Evolutionary conservation across 2,329 filamentous ascomycete genomes (phyloP).

Genomic region (Plectosphaerella plurivora): DNA sequence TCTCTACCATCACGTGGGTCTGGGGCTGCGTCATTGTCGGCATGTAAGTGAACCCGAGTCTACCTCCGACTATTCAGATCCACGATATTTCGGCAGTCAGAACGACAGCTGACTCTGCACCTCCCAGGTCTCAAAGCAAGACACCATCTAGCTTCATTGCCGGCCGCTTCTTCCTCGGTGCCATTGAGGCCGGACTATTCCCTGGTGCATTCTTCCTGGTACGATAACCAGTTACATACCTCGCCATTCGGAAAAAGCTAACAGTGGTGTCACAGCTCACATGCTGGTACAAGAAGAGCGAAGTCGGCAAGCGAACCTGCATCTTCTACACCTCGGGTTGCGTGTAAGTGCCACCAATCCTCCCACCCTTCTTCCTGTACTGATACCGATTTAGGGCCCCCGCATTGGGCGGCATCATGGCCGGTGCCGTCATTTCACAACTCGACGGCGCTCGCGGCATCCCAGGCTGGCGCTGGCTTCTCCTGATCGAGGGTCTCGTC

Average conservation of each 20-base stretch:
- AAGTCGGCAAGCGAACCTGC: slow-evolving; percentile 46
- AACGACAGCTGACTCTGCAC: too few relatives aligned
- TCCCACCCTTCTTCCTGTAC: too few relatives aligned
- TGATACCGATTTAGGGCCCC: slow-evolving; percentile 23
- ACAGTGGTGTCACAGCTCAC: slow-evolving; percentile 22
- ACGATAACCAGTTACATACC: slow-evolving; percentile 15
- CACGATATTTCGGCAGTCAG: too few relatives aligned
- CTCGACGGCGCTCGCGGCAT: slow-evolving; percentile 20
- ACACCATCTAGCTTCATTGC: slow-evolving; percentile 4
- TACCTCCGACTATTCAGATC: too few relatives aligned
- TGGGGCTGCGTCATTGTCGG: slow-evolving; percentile 25
- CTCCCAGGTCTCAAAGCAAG: not conserved
- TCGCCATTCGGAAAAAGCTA: too few relatives aligned
- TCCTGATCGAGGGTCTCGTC: slow-evolving; percentile 28
- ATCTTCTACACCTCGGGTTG: slow-evolving; percentile 52
- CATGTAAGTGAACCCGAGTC: not conserved
- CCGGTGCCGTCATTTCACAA: slow-evolving; percentile 32
- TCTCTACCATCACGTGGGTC: slow-evolving; percentile 8
- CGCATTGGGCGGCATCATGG: slow-evolving; percentile 32
- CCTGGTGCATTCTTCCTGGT: slow-evolving; percentile 46
- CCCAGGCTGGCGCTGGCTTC: slow-evolving; percentile 21
- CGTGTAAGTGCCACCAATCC: slow-evolving; percentile 15
- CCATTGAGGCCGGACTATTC: slow-evolving; percentile 43
- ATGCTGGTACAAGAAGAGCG: slow-evolving; percentile 46
- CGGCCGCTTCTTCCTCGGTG: slow-evolving; percentile 43